Percentiles rank a stretch among this genome's conserved stretches.
Evolutionary conservation across 23 red algal genomes (phyloP).

Genomic region (Porphyridium purpureum): DNA sequence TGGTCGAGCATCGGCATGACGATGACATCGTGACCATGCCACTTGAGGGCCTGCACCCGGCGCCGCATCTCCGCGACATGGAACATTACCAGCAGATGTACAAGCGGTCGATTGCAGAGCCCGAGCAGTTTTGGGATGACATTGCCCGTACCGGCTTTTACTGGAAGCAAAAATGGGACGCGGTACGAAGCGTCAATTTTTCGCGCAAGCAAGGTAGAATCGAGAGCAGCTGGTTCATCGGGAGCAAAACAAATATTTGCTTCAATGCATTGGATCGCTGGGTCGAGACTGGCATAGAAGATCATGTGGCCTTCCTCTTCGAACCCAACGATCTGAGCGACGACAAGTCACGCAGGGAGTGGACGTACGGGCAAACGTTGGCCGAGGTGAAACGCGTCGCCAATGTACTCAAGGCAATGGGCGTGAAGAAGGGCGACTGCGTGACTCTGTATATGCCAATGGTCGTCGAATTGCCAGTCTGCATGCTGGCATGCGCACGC

Average conservation of each 20-base stretch:
- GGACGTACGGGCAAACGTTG: slow-evolving; percentile 47
- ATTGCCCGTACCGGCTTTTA: slow-evolving; percentile 37
- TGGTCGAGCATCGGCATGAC: too few species aligned
- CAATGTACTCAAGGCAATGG: slow-evolving; percentile 18
- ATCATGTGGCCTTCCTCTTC: slow-evolving; percentile 50
- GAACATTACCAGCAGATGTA: slow-evolving; percentile 28
- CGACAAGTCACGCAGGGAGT: slow-evolving; percentile 5
- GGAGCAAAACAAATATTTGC: slow-evolving; percentile 52
- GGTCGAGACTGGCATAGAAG: slow-evolving; percentile 9
- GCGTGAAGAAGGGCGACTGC: slow-evolving; percentile 65
- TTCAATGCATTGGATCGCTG: slow-evolving; percentile 86
- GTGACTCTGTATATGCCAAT: slow-evolving; percentile 96
- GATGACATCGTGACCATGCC: too few species aligned
- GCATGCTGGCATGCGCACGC: slow-evolving; percentile 94
- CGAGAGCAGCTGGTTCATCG: neutral
- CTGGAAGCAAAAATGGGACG: slow-evolving; percentile 4
- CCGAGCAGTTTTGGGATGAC: slow-evolving; percentile 37
- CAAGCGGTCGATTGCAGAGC: slow-evolving; percentile 22
- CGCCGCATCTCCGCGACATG: slow-evolving; percentile 24
- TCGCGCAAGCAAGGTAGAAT: neutral
- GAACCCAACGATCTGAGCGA: slow-evolving; percentile 51
- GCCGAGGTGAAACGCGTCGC: slow-evolving; percentile 51
- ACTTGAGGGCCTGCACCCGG: too few species aligned
- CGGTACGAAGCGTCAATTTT: slow-evolving; percentile 1
- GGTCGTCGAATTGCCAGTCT: slow-evolving; percentile 64